Evolutionary conservation across 208 protist species (phyloP).

Genomic region (Leishmania mexicana): DNA sequence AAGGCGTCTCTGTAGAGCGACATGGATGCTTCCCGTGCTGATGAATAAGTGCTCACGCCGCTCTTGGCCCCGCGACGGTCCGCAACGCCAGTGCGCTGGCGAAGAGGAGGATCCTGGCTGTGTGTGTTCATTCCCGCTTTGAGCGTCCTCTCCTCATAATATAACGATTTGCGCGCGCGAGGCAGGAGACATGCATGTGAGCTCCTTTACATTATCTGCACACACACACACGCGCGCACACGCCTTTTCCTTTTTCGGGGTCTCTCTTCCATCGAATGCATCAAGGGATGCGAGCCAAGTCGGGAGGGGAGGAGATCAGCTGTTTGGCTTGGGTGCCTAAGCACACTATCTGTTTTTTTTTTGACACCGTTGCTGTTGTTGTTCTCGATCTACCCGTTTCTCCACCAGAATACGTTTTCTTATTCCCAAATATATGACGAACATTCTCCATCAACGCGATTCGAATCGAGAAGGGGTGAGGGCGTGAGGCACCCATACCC

Average conservation of each 20-base stretch:
- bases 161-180: neutral
- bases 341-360: neutral
- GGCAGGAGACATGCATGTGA: neutral
- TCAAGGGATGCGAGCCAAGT: neutral
- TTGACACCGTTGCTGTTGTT: neutral
- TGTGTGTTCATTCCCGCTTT: no score
- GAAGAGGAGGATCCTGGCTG: neutral
- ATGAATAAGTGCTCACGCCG: neutral
- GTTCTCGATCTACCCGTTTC: neutral
- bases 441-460: neutral
- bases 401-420: neutral
- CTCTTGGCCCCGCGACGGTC: neutral
- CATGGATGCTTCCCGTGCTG: neutral
- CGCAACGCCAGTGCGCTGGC: neutral
- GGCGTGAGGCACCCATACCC: neutral
- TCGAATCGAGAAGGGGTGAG: neutral
- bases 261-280: neutral
- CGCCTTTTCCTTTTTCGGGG: neutral
- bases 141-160: neutral
- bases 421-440: neutral
- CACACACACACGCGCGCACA: neutral
- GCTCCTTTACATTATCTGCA: neutral
- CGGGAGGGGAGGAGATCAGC: neutral
- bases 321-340: neutral
- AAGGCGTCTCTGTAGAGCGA: constrained; percentile 34